Base-by-base conservation (phyloP, 2,329 filamentous ascomycete genomes). In the Diaporthe humulicola region DNA sequence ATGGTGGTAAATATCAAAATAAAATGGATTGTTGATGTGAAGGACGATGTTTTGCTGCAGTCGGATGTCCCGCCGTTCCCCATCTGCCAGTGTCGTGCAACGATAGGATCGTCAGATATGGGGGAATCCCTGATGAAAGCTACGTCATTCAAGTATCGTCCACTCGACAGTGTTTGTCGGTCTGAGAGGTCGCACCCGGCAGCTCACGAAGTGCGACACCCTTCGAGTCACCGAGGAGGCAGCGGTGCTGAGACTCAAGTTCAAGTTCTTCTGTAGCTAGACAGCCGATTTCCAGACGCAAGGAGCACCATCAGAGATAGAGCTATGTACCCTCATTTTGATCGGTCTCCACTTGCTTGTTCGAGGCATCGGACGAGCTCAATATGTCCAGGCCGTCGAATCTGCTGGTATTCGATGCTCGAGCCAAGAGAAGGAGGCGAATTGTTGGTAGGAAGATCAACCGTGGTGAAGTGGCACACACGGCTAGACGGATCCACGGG, bases 21-120 rank as follows among this genome's bases (percentile, higher is more conserved):
- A n/a, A 3, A 14, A 22, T 17, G 3, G 33, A 54, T 54, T n/a
- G 30, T 54, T 22, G 33, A 69, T 15, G 19, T 38, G 28, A 40
- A 4, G 48, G 40, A 54, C 38, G 7, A 54, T 40, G 10, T 19
- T 28, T 64, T 66, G 17, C 33, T 10, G 19, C 36, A 36, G 22
- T 38, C 57, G 48, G 48, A 19, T 54, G 33, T 54, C 12, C 64
- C 64, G 48, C 12, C 30, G 33, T 54, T 69, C 64, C 64, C 64
- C 48, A n/a, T 54, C 14, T 1, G 22, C 45, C 33, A 25, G 33
- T n/a, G 64, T 25, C 52, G 64, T 69, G 64, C 33, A 30, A 54
- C 45, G 7, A 54, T 14, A 38, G 64, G 33, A 54, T 69, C 64
- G 33, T n/a, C 48, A 17, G n/a, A 52, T 40, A 54, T 38, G 12